These are phyloP conservation scores for Clarireedia hainanense DNA, from an alignment of 2,329 filamentous ascomycete genomes.

Conservation along the genomic window DNA sequence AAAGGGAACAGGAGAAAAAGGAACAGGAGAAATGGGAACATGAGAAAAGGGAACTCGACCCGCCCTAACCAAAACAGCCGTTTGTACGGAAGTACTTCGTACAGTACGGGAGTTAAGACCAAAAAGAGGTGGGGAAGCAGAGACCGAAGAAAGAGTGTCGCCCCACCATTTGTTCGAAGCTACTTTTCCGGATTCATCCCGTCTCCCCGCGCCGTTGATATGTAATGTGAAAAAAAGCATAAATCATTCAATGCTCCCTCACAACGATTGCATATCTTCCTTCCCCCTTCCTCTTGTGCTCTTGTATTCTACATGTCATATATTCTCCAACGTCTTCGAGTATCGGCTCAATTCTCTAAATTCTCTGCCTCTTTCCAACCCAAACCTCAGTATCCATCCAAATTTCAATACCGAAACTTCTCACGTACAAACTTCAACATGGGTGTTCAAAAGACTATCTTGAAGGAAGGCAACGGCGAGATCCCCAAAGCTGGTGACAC, in stretches of 20 bases:
- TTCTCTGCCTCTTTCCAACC: constrained; percentile 1
- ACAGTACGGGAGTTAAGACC: no score
- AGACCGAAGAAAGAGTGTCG: not conserved
- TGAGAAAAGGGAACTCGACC: no score
- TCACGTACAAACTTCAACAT: constrained; percentile 38
- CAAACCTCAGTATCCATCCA: constrained; percentile 1
- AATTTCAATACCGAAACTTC: constrained; percentile 18
- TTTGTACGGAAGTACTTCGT: no score
- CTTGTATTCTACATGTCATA: constrained; percentile 11
- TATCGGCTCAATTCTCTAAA: constrained; percentile 1
- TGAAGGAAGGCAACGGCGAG: constrained; percentile 52
- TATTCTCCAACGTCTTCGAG: constrained; percentile 3
- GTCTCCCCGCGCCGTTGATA: not conserved
- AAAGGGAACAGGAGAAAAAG: no score
- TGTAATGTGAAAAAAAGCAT: constrained; percentile 2
- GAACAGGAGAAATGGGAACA: no score
- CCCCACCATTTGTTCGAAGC: not conserved
- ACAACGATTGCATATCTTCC: not conserved
- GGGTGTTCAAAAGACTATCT: constrained; percentile 64
- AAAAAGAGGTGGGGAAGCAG: no score
- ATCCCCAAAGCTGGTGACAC: constrained; percentile 57
- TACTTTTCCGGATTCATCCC: not conserved
- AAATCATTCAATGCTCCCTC: constrained; percentile 4
- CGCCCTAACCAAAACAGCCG: no score
- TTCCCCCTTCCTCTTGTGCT: not conserved